Conservation (phyloP, 1,284 basidiomycete genomes). For the Naganishia albida region DNA sequence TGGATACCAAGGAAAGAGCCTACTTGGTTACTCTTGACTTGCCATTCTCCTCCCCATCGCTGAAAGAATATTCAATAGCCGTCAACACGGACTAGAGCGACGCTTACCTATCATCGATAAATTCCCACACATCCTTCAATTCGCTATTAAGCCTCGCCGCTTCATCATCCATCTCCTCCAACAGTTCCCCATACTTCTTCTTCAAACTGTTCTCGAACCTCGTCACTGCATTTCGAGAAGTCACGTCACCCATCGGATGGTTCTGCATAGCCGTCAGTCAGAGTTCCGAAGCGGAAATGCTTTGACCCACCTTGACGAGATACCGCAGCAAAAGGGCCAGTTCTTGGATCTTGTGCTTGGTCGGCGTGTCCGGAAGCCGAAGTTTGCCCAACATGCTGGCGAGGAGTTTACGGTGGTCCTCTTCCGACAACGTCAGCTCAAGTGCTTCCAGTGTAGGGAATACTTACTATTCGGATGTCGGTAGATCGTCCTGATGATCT, state of each 20-base stretch:
- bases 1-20: neutral
- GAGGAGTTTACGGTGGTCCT: constrained; percentile 76
- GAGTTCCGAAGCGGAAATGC: too few relatives aligned
- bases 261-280: constrained; percentile 57
- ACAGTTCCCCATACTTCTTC: constrained; percentile 63
- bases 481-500: constrained; percentile 65
- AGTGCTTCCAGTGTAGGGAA: neutral
- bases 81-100: neutral
- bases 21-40: constrained; percentile 16
- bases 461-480: constrained; percentile 61
- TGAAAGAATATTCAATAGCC: constrained; percentile 5
- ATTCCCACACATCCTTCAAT: constrained; percentile 42
- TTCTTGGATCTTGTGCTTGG: constrained; percentile 64
- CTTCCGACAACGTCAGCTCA: constrained; percentile 53
- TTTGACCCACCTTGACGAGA: constrained; percentile 43
- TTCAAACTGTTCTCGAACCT: constrained; percentile 65
- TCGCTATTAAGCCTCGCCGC: constrained; percentile 49
- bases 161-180: constrained; percentile 69
- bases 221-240: constrained; percentile 68
- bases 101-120: constrained; percentile 53
- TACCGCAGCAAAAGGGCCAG: constrained; percentile 64
- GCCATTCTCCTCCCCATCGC: constrained; percentile 28
- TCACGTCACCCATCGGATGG: constrained; percentile 69
- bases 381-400: constrained; percentile 79
- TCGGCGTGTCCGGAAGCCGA: constrained; percentile 65